phyloP scores from a whole-genome alignment of 495 filamentous ascomycete genomes.

The Xylaria curta region DNA sequence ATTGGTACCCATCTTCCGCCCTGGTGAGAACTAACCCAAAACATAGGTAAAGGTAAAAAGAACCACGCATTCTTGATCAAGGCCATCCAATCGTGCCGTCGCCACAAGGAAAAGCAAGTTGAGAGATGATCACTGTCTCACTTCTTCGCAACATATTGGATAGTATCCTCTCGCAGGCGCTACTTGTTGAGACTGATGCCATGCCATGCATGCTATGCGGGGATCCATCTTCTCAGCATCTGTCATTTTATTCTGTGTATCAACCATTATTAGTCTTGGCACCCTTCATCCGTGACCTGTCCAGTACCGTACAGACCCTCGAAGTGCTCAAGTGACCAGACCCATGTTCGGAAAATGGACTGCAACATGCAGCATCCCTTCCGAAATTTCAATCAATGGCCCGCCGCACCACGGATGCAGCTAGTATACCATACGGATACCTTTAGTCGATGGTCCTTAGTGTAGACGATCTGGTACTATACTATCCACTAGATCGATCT shows the following conservation, averaged over 20 bases:
- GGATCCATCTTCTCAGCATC: constrained; percentile 20
- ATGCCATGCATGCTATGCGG: constrained; percentile 23
- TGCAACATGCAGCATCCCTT: constrained; percentile 31
- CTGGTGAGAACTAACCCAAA: constrained; percentile 10
- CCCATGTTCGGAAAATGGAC: constrained; percentile 31
- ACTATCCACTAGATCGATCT: constrained; percentile 2
- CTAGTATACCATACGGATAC: constrained; percentile 1
- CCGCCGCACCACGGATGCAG: constrained; percentile 19
- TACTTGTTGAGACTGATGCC: constrained; percentile 23
- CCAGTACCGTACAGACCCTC: constrained; percentile 1
- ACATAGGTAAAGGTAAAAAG: constrained; percentile 28
- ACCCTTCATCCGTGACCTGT: constrained; percentile 17
- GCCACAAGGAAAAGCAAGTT: constrained; percentile 21
- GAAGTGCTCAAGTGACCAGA: constrained; percentile 25
- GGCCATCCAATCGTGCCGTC: constrained; percentile 23
- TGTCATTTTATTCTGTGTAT: constrained; percentile 16
- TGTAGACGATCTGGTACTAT: neutral
- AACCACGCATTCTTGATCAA: constrained; percentile 28
- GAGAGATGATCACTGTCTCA: constrained; percentile 24
- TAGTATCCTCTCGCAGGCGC: constrained; percentile 2
- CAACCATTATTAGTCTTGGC: neutral
- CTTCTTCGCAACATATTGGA: constrained; percentile 20
- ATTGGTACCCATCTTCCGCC: constrained; percentile 15
- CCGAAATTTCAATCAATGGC: constrained; percentile 28
- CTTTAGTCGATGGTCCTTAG: neutral